These are phyloP conservation scores for Emmonsia crescens DNA, from an alignment of 2,329 filamentous ascomycete genomes.

Conservation along the genomic window DNA sequence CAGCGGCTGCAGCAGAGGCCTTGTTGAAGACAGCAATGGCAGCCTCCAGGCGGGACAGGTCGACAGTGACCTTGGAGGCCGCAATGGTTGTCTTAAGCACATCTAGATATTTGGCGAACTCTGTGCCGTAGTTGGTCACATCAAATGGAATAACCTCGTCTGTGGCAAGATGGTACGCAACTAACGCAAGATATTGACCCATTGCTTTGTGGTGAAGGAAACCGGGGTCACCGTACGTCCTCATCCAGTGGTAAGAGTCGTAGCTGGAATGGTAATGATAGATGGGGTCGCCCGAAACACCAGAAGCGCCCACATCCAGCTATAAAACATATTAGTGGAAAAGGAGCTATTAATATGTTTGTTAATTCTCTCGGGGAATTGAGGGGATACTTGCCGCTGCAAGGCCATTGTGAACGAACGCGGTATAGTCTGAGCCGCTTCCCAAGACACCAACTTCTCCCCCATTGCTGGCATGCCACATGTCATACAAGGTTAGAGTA, in stretches of 20 bases:
- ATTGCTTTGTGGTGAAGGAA: constrained; percentile 41
- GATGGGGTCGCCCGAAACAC: constrained; percentile 29
- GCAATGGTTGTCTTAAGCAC: constrained; percentile 24
- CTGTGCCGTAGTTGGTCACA: constrained; percentile 26
- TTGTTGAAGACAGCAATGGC: constrained; percentile 29
- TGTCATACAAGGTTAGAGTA: constrained; percentile 36
- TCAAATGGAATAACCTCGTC: constrained; percentile 32
- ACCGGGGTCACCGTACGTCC: constrained; percentile 40
- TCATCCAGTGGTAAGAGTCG: constrained; percentile 43
- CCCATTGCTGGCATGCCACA: constrained; percentile 27
- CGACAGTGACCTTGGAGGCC: constrained; percentile 14
- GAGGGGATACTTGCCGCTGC: constrained; percentile 12
- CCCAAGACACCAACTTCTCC: constrained; percentile 35
- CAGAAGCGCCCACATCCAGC: constrained; percentile 34
- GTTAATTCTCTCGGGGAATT: not conserved
- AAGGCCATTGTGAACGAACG: constrained; percentile 38
- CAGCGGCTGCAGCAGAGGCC: constrained; percentile 13
- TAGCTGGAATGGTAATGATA: constrained; percentile 42
- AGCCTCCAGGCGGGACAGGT: constrained; percentile 16
- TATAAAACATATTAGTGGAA: constrained; percentile 2
- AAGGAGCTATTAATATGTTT: not conserved
- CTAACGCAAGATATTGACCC: constrained; percentile 36
- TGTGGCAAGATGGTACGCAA: constrained; percentile 32
- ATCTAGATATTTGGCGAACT: constrained; percentile 27
- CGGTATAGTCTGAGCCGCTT: constrained; percentile 37